Conservation (phyloP, 352 stramenopile species). For the Detonula confervacea region DNA sequence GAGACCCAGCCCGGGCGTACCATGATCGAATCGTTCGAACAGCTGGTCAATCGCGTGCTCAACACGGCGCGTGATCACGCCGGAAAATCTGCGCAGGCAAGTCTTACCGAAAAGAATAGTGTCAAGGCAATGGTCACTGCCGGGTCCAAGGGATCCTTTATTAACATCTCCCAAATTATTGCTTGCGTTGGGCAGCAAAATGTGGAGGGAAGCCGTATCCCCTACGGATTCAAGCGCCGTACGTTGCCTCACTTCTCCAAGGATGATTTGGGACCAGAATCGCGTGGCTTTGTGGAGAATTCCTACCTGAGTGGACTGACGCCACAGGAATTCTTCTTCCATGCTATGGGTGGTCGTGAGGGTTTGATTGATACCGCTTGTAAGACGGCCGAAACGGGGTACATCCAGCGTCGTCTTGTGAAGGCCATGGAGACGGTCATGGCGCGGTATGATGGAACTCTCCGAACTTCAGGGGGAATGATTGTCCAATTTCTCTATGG, state of each 20-base stretch:
- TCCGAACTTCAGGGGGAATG: constrained; percentile 91
- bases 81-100: constrained; percentile 88
- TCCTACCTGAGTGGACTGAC: constrained; percentile 94
- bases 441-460: constrained; percentile 97
- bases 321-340: constrained; percentile 99
- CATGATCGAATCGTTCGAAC: constrained; percentile 99
- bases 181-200: constrained; percentile 98
- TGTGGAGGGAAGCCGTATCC: constrained; percentile 97
- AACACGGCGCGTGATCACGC: constrained; percentile 89
- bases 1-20: constrained; percentile 97
- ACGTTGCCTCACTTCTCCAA: constrained; percentile 95
- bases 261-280: constrained; percentile 98
- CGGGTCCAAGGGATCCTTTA: constrained; percentile 99
- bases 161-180: constrained; percentile 99
- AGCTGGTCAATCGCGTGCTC: constrained; percentile 96
- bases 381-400: constrained; percentile 99
- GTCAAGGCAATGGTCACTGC: constrained; percentile 99
- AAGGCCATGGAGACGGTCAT: constrained; percentile 99
- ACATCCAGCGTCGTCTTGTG: constrained; percentile 99
- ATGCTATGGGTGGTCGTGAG: constrained; percentile 99
- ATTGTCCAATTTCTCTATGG: constrained; percentile 95
- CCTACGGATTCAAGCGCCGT: constrained; percentile 96
- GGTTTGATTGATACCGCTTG: constrained; percentile 99
- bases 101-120: constrained; percentile 95
- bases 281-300: constrained; percentile 99